phyloP scores from a whole-genome alignment of 116 monocot species.

The Zostera marina region DNA sequence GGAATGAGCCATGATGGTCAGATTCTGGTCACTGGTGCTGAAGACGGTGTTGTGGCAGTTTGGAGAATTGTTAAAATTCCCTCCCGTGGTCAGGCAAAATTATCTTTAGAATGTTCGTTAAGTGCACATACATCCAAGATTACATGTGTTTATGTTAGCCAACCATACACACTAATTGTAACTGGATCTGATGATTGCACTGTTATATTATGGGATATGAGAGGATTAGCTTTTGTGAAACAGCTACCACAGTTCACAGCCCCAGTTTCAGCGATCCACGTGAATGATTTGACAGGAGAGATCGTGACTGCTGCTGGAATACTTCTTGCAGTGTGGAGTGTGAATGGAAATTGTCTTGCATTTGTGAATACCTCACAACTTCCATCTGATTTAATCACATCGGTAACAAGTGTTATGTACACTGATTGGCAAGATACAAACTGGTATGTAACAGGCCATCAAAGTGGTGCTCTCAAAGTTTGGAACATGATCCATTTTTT shows the following conservation, averaged over 20 bases:
- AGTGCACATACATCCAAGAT: slow-evolving; percentile 84
- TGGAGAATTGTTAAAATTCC: slow-evolving; percentile 62
- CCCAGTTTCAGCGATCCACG: slow-evolving; percentile 63
- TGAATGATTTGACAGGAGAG: slow-evolving; percentile 87
- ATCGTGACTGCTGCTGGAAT: slow-evolving; percentile 81
- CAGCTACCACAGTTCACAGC: slow-evolving; percentile 80
- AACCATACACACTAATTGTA: slow-evolving; percentile 73
- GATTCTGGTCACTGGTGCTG: slow-evolving; percentile 71
- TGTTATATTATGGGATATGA: slow-evolving; percentile 84
- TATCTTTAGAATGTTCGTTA: slow-evolving; percentile 42
- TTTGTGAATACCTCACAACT: slow-evolving; percentile 93
- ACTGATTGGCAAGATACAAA: slow-evolving; percentile 91
- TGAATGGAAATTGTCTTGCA: slow-evolving; percentile 92
- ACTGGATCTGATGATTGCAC: slow-evolving; percentile 86
- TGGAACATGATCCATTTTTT: slow-evolving; percentile 91
- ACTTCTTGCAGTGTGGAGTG: slow-evolving; percentile 84
- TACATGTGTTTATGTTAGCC: slow-evolving; percentile 77
- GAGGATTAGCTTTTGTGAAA: slow-evolving; percentile 63
- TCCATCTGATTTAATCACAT: slow-evolving; percentile 80
- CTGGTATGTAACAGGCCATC: slow-evolving; percentile 95
- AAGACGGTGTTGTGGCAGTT: slow-evolving; percentile 75
- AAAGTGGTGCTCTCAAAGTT: slow-evolving; percentile 96
- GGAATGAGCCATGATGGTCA: slow-evolving; percentile 86
- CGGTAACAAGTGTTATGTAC: slow-evolving; percentile 35
- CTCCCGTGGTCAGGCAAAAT: slow-evolving; percentile 14